Conservation (phyloP, 208 protist genomes). For the Trypanosoma cruzi region DNA sequence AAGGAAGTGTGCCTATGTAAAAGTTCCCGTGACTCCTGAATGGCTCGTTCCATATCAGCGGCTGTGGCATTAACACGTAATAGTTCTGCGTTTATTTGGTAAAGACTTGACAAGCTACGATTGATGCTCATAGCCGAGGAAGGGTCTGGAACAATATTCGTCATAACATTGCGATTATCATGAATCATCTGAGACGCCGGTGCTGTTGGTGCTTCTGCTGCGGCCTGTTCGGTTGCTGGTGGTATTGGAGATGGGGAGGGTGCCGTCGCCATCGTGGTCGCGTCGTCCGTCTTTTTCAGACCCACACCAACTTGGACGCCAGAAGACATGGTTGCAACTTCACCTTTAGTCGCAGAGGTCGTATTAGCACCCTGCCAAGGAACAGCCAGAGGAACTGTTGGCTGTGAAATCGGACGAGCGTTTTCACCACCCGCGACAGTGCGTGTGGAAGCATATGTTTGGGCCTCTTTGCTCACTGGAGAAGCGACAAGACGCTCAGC, state of each 20-base stretch:
- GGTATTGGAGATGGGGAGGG: not conserved
- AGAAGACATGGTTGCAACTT: constrained; percentile 7
- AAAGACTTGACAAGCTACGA: constrained; percentile 50
- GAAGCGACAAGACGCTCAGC: constrained; percentile 32
- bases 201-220: not conserved
- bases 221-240: not conserved
- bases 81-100: constrained; percentile 65
- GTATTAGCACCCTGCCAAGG: not conserved
- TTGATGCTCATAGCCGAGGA: constrained; percentile 40
- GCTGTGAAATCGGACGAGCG: not conserved
- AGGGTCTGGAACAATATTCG: constrained; percentile 4
- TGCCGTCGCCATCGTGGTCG: constrained; percentile 12
- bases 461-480: constrained; percentile 1
- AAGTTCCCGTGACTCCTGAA: constrained; percentile 60
- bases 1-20: constrained; percentile 59
- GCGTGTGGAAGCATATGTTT: not conserved
- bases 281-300: constrained; percentile 17
- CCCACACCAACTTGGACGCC: constrained; percentile 20
- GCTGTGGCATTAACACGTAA: constrained; percentile 62
- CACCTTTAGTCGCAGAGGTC: not conserved
- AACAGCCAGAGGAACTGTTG: not conserved
- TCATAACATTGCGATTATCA: not conserved
- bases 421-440: not conserved
- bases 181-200: not conserved
- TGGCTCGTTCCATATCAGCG: constrained; percentile 76